A percentile compares a stretch with the other conserved stretches of the same genome.
Evolutionary conservation across 768 basidiomycete genomes (phyloP).

Genomic region (Boletus subcaerulescens): DNA sequence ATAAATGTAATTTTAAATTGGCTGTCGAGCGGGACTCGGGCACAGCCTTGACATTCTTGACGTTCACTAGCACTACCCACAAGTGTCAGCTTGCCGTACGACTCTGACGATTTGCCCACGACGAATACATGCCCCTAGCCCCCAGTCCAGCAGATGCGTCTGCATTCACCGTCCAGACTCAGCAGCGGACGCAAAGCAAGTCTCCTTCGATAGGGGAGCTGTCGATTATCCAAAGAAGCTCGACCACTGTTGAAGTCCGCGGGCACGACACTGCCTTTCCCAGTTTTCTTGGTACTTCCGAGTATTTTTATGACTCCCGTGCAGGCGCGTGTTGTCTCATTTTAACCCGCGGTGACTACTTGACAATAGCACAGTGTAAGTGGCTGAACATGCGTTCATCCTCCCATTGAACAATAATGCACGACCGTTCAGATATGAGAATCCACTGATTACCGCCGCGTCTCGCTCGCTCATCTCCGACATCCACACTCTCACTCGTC

Average conservation of each 20-base stretch:
- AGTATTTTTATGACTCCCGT: constrained; percentile 66
- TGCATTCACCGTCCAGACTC: neutral
- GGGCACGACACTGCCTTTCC: constrained; percentile 47
- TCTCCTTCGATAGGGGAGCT: constrained; percentile 21
- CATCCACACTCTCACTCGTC: constrained; percentile 60
- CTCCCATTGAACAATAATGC: constrained; percentile 6
- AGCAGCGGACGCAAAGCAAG: neutral
- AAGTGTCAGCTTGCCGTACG: neutral
- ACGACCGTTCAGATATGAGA: constrained; percentile 58
- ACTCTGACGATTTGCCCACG: neutral
- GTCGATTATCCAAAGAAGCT: constrained; percentile 41
- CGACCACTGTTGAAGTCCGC: constrained; percentile 67
- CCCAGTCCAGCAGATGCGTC: neutral
- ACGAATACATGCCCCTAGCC: constrained; percentile 9
- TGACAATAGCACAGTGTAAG: constrained; percentile 26
- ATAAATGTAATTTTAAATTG: constrained; percentile 13
- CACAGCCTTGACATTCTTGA: no score
- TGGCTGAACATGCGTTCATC: constrained; percentile 3
- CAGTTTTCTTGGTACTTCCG: constrained; percentile 49
- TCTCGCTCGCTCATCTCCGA: constrained; percentile 71
- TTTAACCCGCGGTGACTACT: constrained; percentile 1
- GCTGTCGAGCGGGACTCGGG: neutral
- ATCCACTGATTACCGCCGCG: constrained; percentile 72
- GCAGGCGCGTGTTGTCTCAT: constrained; percentile 49
- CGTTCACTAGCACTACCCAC: no score